phyloP scores from a whole-genome alignment of 345 rosid species.

The Citrus inodora region DNA sequence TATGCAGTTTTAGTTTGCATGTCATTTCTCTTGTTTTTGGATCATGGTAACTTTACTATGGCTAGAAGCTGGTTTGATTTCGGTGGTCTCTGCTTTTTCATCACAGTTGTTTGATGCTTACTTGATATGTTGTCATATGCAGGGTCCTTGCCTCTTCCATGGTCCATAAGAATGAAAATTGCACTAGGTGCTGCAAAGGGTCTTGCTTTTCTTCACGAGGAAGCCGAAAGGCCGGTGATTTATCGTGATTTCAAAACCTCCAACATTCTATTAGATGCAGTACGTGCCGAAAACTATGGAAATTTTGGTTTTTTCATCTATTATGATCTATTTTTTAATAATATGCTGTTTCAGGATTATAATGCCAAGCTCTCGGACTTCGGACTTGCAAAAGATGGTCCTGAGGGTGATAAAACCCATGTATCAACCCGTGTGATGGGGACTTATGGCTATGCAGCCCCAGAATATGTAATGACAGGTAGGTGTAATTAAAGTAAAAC shows the following conservation, averaged over 20 bases:
- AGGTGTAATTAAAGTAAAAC: constrained; percentile 20
- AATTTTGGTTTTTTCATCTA: not conserved
- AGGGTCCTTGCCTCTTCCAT: constrained; percentile 97
- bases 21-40: not conserved
- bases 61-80: not conserved
- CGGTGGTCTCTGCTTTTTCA: not conserved
- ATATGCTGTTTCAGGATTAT: constrained; percentile 59
- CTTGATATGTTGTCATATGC: constrained; percentile 15
- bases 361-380: constrained; percentile 96
- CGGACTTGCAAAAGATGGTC: constrained; percentile 99
- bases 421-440: constrained; percentile 99
- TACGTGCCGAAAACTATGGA: constrained; percentile 26
- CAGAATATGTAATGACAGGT: constrained; percentile 99
- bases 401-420: constrained; percentile 97
- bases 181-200: constrained; percentile 97
- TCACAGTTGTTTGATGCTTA: not conserved
- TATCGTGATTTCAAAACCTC: constrained; percentile 99
- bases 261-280: constrained; percentile 87
- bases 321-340: constrained; percentile 15
- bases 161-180: constrained; percentile 95
- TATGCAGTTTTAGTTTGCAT: not conserved
- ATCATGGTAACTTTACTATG: not conserved
- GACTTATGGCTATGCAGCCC: constrained; percentile 97
- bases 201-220: constrained; percentile 96
- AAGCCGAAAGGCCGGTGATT: constrained; percentile 90